These are phyloP conservation scores for Erysimum cheiri DNA, from an alignment of 441 rosid genomes.

Conservation along the genomic window DNA sequence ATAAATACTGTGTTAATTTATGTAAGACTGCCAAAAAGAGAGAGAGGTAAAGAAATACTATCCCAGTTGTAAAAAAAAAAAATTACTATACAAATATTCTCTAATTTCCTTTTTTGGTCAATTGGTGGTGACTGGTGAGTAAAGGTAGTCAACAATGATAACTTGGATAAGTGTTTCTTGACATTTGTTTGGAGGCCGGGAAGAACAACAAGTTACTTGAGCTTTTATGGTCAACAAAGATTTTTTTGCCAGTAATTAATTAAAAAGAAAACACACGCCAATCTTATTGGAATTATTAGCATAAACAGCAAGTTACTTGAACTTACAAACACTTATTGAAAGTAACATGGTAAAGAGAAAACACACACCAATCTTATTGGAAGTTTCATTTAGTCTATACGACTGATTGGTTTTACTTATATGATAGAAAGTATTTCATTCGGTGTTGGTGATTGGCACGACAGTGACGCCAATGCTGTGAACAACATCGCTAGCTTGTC, in stretches of 20 bases:
- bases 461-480: constrained; percentile 34
- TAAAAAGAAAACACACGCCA: background rate
- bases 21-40: background rate
- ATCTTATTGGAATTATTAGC: background rate
- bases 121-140: background rate
- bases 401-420: background rate
- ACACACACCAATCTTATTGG: constrained; percentile 16
- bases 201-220: too few relatives aligned
- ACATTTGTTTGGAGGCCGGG: too few relatives aligned
- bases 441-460: constrained; percentile 17
- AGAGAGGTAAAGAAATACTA: background rate
- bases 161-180: too few relatives aligned
- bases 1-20: background rate
- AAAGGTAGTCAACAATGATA: too few relatives aligned
- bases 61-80: background rate
- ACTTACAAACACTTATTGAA: background rate
- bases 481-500: constrained; percentile 37
- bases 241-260: background rate
- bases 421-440: constrained; percentile 2
- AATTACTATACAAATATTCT: background rate
- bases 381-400: background rate
- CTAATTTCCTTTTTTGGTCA: background rate
- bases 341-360: background rate
- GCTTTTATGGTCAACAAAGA: too few relatives aligned
- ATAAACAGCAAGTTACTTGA: background rate